Evolutionary conservation across 2,329 filamentous ascomycete genomes (phyloP), one percentile per base, ranked within the genome.

Genomic region (Epichloe elymi): DNA sequence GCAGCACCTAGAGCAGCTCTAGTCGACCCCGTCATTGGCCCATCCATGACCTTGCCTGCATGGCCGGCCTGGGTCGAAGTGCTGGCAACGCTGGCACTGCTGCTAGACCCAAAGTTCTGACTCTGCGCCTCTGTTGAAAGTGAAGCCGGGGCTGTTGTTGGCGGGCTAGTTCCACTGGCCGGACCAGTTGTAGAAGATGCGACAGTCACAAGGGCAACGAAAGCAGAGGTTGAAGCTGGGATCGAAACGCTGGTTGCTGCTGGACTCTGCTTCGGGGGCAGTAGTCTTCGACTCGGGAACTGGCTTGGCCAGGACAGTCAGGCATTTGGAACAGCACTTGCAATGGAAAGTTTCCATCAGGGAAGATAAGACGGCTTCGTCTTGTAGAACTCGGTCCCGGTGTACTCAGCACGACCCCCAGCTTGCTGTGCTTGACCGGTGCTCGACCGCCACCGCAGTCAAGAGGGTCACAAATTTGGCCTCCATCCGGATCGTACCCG

Each of bases 391-490:
- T 59, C 65, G 2, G 69, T 70, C 46, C 70, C 70, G 1, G 57
- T 58, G 62, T 74, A 75, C 4, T 55, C 58, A 4, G 66, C 59
- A 57, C 75, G 79, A 12, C 74, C 74, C 2, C 26, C 7, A 74
- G 75, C 33, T 74, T 69, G 44, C 65, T 67, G 36, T 67, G 70
- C 62, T 73, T 77, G 33, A 70, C 69, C 0, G 74, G 74, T 20
- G 74, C 75, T 45, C 70, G 68, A 14, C 75, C 76, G 45, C 76
- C 76, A 33, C 76, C 75, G 55, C 76, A 79, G 66, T 78, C 74
- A 47, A 74, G 66, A 54, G 71, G 60, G 14, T 70, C 66, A 64
- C 75, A 79, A 57, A 78, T 66, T 59, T 78, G 72, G 54, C 74
- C 74, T 41, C 66, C 74, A 43, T 65, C 69, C 0, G 75, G 75